Percentiles rank a stretch among this genome's conserved stretches.
These are phyloP conservation scores for Picochlorum sp. DNA, from an alignment of 139 green algal genomes.

Conservation along the genomic window DNA sequence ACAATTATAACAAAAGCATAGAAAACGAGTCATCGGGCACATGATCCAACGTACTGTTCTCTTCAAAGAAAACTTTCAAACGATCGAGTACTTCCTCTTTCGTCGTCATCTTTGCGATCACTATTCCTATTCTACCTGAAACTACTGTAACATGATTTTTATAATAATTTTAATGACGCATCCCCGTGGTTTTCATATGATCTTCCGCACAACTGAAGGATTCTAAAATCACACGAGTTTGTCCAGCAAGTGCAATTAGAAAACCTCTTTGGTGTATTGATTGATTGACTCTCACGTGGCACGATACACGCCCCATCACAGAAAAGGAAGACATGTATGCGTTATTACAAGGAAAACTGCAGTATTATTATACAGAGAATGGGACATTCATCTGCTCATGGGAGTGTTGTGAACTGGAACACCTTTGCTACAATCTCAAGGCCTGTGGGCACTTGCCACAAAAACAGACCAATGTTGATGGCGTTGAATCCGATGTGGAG, in stretches of 20 bases:
- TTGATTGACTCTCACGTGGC: too few relatives aligned
- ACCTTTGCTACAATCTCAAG: slow-evolving; percentile 93
- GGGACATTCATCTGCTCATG: slow-evolving; percentile 33
- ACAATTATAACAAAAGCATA: not conserved
- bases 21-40: not conserved
- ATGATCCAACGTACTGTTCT: slow-evolving; percentile 16
- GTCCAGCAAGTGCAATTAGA: too few relatives aligned
- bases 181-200: too few relatives aligned
- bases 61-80: slow-evolving; percentile 19
- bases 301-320: too few relatives aligned
- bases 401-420: slow-evolving; percentile 66
- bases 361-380: not conserved
- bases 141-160: not conserved
- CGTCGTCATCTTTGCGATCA: not conserved
- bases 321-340: not conserved
- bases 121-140: not conserved
- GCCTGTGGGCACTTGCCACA: slow-evolving; percentile 88
- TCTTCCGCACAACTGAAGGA: too few relatives aligned
- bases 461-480: slow-evolving; percentile 81
- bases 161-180: not conserved
- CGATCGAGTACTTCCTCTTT: slow-evolving; percentile 7
- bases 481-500: slow-evolving; percentile 88
- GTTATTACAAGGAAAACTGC: not conserved
- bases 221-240: too few relatives aligned
- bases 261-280: too few relatives aligned